These are phyloP conservation scores for Tetrahymena malaccensis DNA, from an alignment of 73 alveolate genomes.

Conservation along the genomic window DNA sequence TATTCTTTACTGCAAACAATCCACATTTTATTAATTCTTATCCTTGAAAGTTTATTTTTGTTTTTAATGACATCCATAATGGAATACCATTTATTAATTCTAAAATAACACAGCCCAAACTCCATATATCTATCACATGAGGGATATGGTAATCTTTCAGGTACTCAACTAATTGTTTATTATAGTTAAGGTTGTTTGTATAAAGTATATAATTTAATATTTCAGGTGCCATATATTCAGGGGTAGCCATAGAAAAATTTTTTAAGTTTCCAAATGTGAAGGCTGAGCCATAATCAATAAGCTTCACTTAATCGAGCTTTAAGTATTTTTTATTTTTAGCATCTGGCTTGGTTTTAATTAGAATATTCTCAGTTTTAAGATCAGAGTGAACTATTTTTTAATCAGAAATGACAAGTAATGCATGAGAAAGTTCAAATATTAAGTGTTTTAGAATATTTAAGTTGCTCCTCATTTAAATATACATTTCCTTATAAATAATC, in stretches of 20 bases:
- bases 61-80: slow-evolving; percentile 79
- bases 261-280: slow-evolving; percentile 24
- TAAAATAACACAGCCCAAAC: slow-evolving; percentile 72
- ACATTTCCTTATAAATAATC: neutral
- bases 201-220: slow-evolving; percentile 51
- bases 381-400: slow-evolving; percentile 24
- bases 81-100: slow-evolving; percentile 77
- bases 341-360: neutral
- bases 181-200: slow-evolving; percentile 13
- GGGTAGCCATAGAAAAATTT: slow-evolving; percentile 57
- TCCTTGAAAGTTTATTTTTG: slow-evolving; percentile 25
- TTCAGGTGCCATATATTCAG: slow-evolving; percentile 95
- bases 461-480: neutral
- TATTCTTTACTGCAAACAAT: slow-evolving; percentile 24
- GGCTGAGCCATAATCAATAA: slow-evolving; percentile 36
- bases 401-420: neutral
- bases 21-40: slow-evolving; percentile 14
- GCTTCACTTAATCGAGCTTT: neutral
- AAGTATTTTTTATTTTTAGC: neutral
- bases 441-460: neutral
- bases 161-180: slow-evolving; percentile 14
- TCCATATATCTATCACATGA: slow-evolving; percentile 82
- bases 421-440: neutral
- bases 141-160: slow-evolving; percentile 33
- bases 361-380: slow-evolving; percentile 32